These are phyloP conservation scores for Trichoderma gamsii DNA, from an alignment of 495 filamentous ascomycete genomes.

Conservation along the genomic window DNA sequence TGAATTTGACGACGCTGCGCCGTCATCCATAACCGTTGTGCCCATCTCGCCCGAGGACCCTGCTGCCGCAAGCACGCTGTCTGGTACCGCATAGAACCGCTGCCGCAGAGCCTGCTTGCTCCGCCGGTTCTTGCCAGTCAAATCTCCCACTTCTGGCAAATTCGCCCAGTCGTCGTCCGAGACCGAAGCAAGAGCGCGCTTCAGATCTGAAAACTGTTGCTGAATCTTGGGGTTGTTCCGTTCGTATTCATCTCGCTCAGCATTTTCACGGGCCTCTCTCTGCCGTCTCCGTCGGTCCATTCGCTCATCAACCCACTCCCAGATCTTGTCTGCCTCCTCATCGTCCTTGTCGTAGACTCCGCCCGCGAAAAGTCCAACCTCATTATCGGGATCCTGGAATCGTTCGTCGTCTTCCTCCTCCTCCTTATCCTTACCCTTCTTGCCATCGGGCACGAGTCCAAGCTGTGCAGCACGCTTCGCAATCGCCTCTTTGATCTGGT, in stretches of 20 bases:
- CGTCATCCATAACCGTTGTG: conserved; percentile 74
- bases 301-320: conserved; percentile 89
- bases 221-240: conserved; percentile 96
- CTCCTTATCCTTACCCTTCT: conserved; percentile 73
- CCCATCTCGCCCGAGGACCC: conserved; percentile 74
- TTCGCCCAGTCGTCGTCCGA: conserved; percentile 96
- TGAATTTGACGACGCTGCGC: conserved; percentile 43
- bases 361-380: conserved; percentile 89
- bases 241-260: conserved; percentile 92
- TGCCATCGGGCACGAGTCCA: conserved; percentile 68
- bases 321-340: conserved; percentile 94
- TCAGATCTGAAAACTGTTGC: conserved; percentile 95
- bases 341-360: conserved; percentile 94
- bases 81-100: conserved; percentile 92
- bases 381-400: conserved; percentile 94
- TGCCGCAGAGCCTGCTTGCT: conserved; percentile 74
- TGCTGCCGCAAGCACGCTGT: conserved; percentile 89
- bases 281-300: conserved; percentile 83
- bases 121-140: conserved; percentile 87
- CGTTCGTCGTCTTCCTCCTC: conserved; percentile 79
- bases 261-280: conserved; percentile 88
- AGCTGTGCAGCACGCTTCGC: conserved; percentile 83
- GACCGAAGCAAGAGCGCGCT: conserved; percentile 78
- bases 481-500: conserved; percentile 95
- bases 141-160: conserved; percentile 89